These are phyloP conservation scores for Houttuynia cordata DNA, from an alignment of 164 flowering plant genomes.

Conservation along the genomic window DNA sequence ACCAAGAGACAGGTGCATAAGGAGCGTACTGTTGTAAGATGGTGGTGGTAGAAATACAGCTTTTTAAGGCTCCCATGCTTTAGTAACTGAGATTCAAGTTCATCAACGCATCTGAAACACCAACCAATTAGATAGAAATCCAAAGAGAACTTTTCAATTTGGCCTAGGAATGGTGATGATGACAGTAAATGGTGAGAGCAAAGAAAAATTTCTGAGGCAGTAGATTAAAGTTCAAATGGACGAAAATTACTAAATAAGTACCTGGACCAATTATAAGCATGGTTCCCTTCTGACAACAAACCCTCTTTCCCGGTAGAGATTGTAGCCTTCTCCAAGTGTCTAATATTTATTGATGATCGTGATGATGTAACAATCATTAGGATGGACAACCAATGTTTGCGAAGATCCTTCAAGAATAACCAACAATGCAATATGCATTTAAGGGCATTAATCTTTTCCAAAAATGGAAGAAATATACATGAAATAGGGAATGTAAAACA, in stretches of 20 bases:
- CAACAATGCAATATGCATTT: not conserved
- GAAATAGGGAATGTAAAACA: not conserved
- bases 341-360: constrained; percentile 86
- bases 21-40: constrained; percentile 76
- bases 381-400: constrained; percentile 89
- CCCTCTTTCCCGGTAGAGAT: constrained; percentile 99
- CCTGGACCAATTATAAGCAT: constrained; percentile 98
- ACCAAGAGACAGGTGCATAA: not conserved
- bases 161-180: not conserved
- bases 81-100: constrained; percentile 69
- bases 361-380: constrained; percentile 95
- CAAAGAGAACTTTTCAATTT: not conserved
- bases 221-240: not conserved
- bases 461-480: not conserved
- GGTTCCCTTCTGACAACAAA: constrained; percentile 84
- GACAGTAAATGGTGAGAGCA: not conserved
- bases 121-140: not conserved
- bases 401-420: constrained; percentile 46
- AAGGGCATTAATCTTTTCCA: not conserved
- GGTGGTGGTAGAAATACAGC: constrained; percentile 89
- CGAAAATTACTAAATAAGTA: constrained; percentile 14
- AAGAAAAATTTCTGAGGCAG: not conserved
- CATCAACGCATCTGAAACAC: constrained; percentile 77
- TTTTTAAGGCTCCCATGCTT: constrained; percentile 88
- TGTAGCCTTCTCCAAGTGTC: constrained; percentile 98